Evolutionary conservation across 2,329 filamentous ascomycete genomes (phyloP).

Genomic region (Apiospora koreana): DNA sequence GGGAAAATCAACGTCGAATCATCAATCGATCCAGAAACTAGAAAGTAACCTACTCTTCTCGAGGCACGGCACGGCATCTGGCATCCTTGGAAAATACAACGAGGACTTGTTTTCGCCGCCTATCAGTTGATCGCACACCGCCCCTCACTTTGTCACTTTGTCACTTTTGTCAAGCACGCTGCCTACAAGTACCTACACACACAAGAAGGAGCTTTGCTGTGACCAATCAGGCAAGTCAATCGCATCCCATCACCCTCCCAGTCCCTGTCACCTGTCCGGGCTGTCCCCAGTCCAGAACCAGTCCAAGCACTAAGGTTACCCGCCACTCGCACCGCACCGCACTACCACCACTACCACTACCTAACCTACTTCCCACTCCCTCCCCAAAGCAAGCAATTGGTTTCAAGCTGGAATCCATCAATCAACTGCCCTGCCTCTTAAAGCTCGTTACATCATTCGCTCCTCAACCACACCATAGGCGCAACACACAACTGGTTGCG

Average conservation of each 20-base stretch:
- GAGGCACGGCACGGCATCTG: neutral
- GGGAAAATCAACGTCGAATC: neutral
- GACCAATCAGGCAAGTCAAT: conserved; percentile 13
- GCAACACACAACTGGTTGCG: conserved; percentile 11
- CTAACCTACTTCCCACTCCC: neutral
- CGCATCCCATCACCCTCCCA: neutral
- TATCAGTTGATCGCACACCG: conserved; percentile 5
- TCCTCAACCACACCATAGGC: neutral
- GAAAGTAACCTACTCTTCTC: neutral
- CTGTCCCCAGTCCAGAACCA: neutral
- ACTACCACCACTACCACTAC: neutral
- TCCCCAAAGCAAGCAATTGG: neutral
- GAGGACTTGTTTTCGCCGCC: neutral
- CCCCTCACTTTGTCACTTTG: conserved; percentile 9
- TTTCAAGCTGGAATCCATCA: neutral
- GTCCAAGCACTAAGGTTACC: neutral
- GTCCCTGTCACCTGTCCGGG: neutral
- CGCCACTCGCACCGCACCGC: conserved; percentile 4
- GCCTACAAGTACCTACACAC: too few species aligned
- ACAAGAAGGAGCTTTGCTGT: conserved; percentile 6
- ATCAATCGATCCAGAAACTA: neutral
- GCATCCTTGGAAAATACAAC: too few species aligned
- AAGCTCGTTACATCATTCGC: conserved; percentile 14
- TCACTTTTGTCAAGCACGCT: conserved; percentile 3
- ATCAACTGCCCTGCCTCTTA: conserved; percentile 7